Conservation (phyloP, 805 yeast species). For the Pichia rugopelliculosa region DNA sequence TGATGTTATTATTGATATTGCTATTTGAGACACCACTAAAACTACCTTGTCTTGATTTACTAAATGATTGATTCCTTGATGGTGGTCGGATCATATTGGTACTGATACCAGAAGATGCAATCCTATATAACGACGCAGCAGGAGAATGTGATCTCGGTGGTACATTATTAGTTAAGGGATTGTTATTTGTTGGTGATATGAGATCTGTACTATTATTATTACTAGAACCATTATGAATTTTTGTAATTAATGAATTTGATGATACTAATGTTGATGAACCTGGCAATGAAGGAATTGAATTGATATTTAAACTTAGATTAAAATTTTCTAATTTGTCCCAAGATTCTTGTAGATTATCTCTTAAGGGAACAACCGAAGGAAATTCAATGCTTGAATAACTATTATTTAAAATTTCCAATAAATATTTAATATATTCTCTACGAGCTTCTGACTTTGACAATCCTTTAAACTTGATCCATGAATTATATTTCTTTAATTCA, state of each 20-base stretch:
- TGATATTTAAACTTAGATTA: neutral
- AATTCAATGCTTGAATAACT: conserved; percentile 52
- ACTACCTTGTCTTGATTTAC: conserved; percentile 12
- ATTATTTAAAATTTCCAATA: conserved; percentile 64
- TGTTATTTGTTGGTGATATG: neutral
- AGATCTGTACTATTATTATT: neutral
- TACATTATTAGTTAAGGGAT: neutral
- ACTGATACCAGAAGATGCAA: conserved; percentile 26
- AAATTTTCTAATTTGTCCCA: conserved; percentile 50
- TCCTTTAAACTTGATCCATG: conserved; percentile 76
- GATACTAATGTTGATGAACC: neutral
- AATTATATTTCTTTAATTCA: conserved; percentile 73
- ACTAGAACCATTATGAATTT: neutral
- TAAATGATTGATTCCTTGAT: conserved; percentile 22
- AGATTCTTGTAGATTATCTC: conserved; percentile 53
- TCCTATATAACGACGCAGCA: conserved; percentile 27
- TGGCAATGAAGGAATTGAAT: neutral
- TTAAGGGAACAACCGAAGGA: conserved; percentile 47
- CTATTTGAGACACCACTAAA: conserved; percentile 3
- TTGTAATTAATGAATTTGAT: neutral
- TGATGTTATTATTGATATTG: neutral
- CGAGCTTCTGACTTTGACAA: conserved; percentile 65
- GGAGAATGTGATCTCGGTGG: conserved; percentile 25
- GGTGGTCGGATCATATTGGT: conserved; percentile 24
- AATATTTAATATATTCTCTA: conserved; percentile 54